phyloP scores from a whole-genome alignment of 805 yeast species.

The Candida incommunis region DNA sequence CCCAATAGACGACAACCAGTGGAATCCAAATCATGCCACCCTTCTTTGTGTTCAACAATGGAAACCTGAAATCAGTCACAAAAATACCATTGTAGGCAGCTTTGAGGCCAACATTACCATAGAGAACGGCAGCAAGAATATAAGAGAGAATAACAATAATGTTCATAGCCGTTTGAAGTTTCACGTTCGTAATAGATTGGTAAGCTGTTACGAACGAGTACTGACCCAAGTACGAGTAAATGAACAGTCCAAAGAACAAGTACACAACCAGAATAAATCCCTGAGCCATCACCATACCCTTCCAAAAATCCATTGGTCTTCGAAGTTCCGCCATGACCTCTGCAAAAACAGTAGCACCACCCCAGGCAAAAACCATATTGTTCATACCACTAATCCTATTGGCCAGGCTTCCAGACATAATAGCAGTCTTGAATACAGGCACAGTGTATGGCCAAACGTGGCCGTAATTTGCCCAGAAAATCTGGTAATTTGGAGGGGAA shows the following conservation, averaged over 20 bases:
- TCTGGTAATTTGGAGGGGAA: conserved; percentile 16
- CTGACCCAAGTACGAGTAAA: conserved; percentile 33
- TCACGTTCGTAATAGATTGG: conserved; percentile 24
- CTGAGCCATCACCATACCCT: conserved; percentile 32
- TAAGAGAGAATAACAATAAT: conserved; percentile 26
- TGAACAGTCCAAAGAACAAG: conserved; percentile 29
- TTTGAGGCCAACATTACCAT: conserved; percentile 34
- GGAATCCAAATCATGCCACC: conserved; percentile 26
- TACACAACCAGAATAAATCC: conserved; percentile 26
- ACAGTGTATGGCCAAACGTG: neutral
- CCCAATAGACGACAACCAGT: conserved; percentile 29
- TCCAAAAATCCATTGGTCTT: conserved; percentile 34
- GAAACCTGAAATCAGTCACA: conserved; percentile 20
- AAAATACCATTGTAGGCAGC: conserved; percentile 28
- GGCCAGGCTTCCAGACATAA: conserved; percentile 2
- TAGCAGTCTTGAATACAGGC: conserved; percentile 3
- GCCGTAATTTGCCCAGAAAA: conserved; percentile 2
- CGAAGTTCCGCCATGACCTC: conserved; percentile 36
- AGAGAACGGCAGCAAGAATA: conserved; percentile 30
- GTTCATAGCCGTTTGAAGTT: conserved; percentile 25
- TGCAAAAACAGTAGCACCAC: conserved; percentile 36
- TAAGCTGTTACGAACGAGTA: conserved; percentile 23
- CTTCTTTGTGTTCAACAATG: conserved; percentile 20
- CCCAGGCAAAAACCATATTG: conserved; percentile 35
- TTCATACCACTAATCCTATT: conserved; percentile 16